Percentiles rank a stretch among this genome's conserved stretches.
phyloP scores from a whole-genome alignment of 2,329 filamentous ascomycete genomes.

The Diaporthe sp. region DNA sequence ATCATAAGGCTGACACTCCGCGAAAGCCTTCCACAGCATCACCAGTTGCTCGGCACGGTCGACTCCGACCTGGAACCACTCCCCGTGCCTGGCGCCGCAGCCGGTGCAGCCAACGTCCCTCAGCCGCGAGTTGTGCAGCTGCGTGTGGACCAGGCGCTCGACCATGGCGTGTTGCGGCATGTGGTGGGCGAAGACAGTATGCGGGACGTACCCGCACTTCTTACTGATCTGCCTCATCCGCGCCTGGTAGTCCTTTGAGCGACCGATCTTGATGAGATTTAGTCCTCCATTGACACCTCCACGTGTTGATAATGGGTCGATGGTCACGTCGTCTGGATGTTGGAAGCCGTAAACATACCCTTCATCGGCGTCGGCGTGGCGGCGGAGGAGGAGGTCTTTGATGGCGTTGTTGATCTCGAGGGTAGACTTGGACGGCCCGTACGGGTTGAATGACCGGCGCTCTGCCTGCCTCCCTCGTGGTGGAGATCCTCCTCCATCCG shows the following conservation, averaged over 20 bases:
- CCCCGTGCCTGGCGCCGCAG: constrained; percentile 43
- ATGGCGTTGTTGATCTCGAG: constrained; percentile 33
- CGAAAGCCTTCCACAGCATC: constrained; percentile 47
- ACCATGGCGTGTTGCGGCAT: constrained; percentile 45
- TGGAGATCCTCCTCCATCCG: constrained; percentile 19
- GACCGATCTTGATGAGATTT: constrained; percentile 49
- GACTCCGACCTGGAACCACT: constrained; percentile 47
- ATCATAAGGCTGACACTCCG: constrained; percentile 46
- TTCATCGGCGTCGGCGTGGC: not conserved
- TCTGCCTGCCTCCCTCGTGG: not conserved
- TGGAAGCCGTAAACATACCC: constrained; percentile 47
- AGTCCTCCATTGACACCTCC: not conserved
- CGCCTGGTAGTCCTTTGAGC: constrained; percentile 38
- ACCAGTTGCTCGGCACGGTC: constrained; percentile 40
- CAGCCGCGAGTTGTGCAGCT: constrained; percentile 45
- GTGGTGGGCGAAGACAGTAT: constrained; percentile 36
- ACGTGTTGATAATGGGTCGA: not conserved
- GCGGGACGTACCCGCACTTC: constrained; percentile 45
- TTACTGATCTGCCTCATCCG: constrained; percentile 45
- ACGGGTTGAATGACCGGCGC: constrained; percentile 11
- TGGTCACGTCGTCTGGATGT: constrained; percentile 41
- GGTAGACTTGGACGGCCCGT: constrained; percentile 13
- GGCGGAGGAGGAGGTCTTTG: constrained; percentile 32
- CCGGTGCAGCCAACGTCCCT: constrained; percentile 44
- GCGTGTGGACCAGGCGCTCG: constrained; percentile 47